phyloP scores from a whole-genome alignment of 441 rosid genomes.

The Aleurites moluccanus region DNA sequence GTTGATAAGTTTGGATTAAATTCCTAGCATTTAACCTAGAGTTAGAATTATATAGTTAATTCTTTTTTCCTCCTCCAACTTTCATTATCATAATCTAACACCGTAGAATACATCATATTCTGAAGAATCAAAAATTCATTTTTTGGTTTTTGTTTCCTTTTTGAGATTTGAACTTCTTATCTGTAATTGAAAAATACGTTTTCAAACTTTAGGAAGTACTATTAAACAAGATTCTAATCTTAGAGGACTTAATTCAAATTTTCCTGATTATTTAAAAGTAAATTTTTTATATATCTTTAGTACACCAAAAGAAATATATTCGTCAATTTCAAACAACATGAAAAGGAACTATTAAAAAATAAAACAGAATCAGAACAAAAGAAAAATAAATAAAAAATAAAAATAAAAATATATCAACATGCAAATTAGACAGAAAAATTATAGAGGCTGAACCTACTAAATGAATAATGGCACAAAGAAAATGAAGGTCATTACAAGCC shows the following conservation, averaged over 20 bases:
- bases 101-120: neutral
- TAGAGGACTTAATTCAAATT: neutral
- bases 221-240: neutral
- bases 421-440: neutral
- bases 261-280: neutral
- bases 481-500: slow-evolving; percentile 77
- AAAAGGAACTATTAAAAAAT: neutral
- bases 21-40: no score
- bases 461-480: slow-evolving; percentile 37
- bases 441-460: slow-evolving; percentile 41
- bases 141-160: no score
- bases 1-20: neutral
- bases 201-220: no score
- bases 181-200: no score
- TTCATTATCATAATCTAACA: neutral
- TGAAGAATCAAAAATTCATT: no score
- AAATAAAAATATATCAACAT: neutral
- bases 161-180: no score
- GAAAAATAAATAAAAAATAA: neutral
- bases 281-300: neutral
- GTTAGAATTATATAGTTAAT: no score
- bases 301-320: neutral
- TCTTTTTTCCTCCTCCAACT: no score
- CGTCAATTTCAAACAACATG: neutral
- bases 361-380: neutral